Evolutionary conservation across 345 rosid genomes (phyloP).

Genomic region (Camelina sativa): DNA sequence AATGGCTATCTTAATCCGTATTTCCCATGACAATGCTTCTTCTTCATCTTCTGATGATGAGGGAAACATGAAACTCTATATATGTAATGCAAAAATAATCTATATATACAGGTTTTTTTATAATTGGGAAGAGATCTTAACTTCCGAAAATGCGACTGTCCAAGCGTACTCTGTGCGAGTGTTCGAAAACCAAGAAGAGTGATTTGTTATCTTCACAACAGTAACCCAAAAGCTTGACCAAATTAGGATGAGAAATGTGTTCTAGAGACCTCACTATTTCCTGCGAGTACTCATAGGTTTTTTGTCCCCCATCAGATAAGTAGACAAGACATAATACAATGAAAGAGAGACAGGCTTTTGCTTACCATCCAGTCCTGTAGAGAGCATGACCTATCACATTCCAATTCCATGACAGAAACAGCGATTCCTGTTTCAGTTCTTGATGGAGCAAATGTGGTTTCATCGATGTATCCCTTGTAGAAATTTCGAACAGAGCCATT

Average conservation of each 20-base stretch:
- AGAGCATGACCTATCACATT: neutral
- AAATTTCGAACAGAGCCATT: neutral
- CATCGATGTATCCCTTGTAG: constrained; percentile 6
- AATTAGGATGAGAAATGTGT: constrained; percentile 6
- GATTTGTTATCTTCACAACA: constrained; percentile 11
- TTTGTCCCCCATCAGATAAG: neutral
- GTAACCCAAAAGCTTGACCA: constrained; percentile 27
- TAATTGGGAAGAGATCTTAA: constrained; percentile 8
- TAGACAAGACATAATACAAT: neutral
- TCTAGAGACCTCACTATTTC: constrained; percentile 4
- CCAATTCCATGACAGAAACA: constrained; percentile 17
- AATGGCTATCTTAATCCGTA: constrained; percentile 29
- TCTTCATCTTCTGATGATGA: neutral
- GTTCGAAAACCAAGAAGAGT: constrained; percentile 11
- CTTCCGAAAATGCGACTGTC: constrained; percentile 10
- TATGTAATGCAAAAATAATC: neutral
- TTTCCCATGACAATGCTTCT: constrained; percentile 26
- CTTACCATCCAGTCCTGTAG: neutral
- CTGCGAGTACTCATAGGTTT: constrained; percentile 2
- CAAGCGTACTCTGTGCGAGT: constrained; percentile 18
- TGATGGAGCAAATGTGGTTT: neutral
- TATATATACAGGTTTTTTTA: neutral
- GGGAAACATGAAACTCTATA: neutral
- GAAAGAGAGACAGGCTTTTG: neutral
- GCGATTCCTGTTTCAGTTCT: neutral